Conservation (phyloP, 2,329 filamentous ascomycete genomes). For the Tolypocladium guangdongense region DNA sequence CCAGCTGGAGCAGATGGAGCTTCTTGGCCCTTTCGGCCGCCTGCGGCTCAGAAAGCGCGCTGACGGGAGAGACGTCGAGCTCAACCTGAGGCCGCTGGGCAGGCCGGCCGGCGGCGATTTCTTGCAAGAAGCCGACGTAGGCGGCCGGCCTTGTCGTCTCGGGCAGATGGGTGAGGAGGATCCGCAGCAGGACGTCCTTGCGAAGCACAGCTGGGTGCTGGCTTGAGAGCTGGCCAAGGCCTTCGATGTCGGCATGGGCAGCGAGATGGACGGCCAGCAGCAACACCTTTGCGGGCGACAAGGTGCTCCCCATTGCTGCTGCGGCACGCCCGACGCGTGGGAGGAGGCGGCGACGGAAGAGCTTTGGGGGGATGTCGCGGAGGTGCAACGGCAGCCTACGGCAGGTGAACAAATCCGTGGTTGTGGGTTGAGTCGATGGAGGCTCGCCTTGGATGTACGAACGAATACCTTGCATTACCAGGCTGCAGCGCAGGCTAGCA, state of each 20-base stretch:
- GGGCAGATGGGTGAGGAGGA: conserved; percentile 68
- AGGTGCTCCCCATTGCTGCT: conserved; percentile 18
- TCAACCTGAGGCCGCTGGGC: conserved; percentile 27
- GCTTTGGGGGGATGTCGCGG: neutral
- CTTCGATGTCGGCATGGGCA: conserved; percentile 51
- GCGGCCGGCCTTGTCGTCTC: conserved; percentile 53
- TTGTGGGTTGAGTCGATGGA: too few species aligned
- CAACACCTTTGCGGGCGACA: conserved; percentile 58
- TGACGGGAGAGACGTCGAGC: conserved; percentile 45
- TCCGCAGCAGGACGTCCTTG: conserved; percentile 55
- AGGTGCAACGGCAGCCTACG: neutral
- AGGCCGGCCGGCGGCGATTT: conserved; percentile 40
- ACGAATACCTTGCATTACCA: too few species aligned
- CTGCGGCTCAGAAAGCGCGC: conserved; percentile 48
- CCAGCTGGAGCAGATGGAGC: conserved; percentile 50
- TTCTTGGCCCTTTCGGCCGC: conserved; percentile 54
- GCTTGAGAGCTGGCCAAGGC: conserved; percentile 48
- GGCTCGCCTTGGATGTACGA: too few species aligned
- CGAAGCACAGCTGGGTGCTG: conserved; percentile 46
- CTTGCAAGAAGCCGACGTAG: conserved; percentile 51
- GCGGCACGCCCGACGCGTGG: neutral
- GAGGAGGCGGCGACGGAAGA: neutral
- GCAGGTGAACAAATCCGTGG: too few species aligned
- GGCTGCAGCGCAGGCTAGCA: too few species aligned
- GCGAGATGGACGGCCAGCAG: conserved; percentile 64